Conservation (phyloP, 257 asterid genomes). For the Asclepias syriaca region DNA sequence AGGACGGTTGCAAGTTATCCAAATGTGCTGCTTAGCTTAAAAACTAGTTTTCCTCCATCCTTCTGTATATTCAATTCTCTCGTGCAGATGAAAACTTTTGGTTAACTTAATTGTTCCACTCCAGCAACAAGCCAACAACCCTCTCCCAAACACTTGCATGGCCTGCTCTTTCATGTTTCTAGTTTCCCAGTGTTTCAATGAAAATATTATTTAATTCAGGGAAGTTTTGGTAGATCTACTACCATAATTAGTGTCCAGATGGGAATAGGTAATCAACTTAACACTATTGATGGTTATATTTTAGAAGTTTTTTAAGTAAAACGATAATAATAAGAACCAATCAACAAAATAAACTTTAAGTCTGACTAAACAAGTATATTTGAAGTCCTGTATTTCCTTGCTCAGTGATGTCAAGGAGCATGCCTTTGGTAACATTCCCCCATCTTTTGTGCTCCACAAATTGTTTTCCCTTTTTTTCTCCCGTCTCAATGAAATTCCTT, state of each 20-base stretch:
- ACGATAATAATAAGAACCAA: not conserved
- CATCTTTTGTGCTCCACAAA: not conserved
- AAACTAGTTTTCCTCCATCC: not conserved
- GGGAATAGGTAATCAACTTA: not conserved
- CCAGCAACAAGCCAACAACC: not conserved
- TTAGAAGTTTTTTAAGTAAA: not conserved
- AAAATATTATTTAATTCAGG: not conserved
- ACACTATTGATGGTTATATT: not conserved
- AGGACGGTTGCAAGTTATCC: not conserved
- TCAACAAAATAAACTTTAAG: not conserved
- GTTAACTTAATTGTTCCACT: not conserved
- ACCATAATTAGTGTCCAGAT: not conserved
- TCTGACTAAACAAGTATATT: not conserved
- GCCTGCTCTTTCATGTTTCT: not conserved
- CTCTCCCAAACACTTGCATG: not conserved
- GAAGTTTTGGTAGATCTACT: not conserved
- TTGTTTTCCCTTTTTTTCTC: not conserved
- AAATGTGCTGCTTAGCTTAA: not conserved
- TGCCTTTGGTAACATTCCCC: not conserved
- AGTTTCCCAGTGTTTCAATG: not conserved
- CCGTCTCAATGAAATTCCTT: constrained; percentile 1
- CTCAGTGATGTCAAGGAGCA: too few species aligned
- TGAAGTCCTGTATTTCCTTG: not conserved
- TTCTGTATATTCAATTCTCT: not conserved
- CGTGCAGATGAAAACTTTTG: not conserved